A percentile compares a stretch with the other conserved stretches of the same genome.
These are phyloP conservation scores for Pythium dissotocum DNA, from an alignment of 352 stramenopile genomes.

Conservation along the genomic window DNA sequence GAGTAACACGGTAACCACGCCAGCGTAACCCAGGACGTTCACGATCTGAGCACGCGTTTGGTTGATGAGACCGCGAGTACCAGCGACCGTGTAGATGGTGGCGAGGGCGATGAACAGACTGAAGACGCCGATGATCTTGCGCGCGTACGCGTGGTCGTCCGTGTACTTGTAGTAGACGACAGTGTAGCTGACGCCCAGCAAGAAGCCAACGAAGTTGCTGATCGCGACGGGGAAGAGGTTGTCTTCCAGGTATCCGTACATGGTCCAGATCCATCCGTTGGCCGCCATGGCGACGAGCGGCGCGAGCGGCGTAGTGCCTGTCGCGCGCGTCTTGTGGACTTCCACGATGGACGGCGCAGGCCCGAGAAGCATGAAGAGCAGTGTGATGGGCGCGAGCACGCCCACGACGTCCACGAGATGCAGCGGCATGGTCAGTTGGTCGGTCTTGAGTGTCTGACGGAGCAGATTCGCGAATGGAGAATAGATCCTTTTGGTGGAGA, in stretches of 20 bases:
- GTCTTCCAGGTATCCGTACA: slow-evolving; percentile 45
- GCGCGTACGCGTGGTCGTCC: slow-evolving; percentile 41
- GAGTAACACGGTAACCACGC: slow-evolving; percentile 44
- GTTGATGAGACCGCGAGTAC: neutral
- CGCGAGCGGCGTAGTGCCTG: slow-evolving; percentile 46
- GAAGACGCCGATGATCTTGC: slow-evolving; percentile 29
- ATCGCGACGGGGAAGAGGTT: slow-evolving; percentile 50
- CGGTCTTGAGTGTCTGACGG: too few species aligned
- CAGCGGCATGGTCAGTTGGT: neutral
- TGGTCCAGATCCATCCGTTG: slow-evolving; percentile 33
- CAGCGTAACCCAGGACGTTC: slow-evolving; percentile 35
- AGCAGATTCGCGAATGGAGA: too few species aligned
- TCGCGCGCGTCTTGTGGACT: slow-evolving; percentile 35
- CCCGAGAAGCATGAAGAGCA: slow-evolving; percentile 40
- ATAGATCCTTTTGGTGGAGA: too few species aligned
- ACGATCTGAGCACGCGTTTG: slow-evolving; percentile 27
- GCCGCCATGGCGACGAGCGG: slow-evolving; percentile 42
- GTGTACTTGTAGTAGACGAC: slow-evolving; percentile 47
- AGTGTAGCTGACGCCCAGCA: slow-evolving; percentile 44
- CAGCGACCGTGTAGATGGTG: slow-evolving; percentile 2
- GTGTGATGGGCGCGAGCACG: slow-evolving; percentile 31
- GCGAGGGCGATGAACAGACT: slow-evolving; percentile 27
- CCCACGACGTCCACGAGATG: slow-evolving; percentile 27
- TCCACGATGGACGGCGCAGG: slow-evolving; percentile 37
- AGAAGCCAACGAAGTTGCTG: slow-evolving; percentile 42